phyloP scores from a whole-genome alignment of 768 basidiomycete species.

The Boletus rubroflammeus region DNA sequence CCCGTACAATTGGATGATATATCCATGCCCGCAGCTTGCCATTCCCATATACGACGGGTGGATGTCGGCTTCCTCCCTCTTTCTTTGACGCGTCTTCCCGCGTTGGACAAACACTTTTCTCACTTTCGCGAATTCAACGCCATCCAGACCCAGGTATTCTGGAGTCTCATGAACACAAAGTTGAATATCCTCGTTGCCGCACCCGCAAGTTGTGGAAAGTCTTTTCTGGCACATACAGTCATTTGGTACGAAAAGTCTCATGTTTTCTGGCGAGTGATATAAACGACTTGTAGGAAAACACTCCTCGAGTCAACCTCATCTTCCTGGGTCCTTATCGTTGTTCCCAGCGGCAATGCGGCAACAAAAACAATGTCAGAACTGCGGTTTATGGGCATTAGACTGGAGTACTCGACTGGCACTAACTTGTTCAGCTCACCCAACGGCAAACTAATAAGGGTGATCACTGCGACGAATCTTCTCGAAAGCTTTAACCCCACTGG shows the following conservation, averaged over 20 bases:
- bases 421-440: constrained; percentile 35
- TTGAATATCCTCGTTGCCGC: constrained; percentile 71
- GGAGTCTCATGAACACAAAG: constrained; percentile 69
- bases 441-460: constrained; percentile 50
- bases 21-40: constrained; percentile 66
- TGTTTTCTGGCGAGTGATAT: constrained; percentile 9
- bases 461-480: constrained; percentile 53
- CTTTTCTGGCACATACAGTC: constrained; percentile 62
- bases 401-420: constrained; percentile 32
- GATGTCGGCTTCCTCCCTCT: constrained; percentile 73
- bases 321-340: constrained; percentile 62
- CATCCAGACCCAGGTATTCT: constrained; percentile 87
- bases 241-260: constrained; percentile 57
- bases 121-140: constrained; percentile 65
- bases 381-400: constrained; percentile 38
- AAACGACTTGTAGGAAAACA: constrained; percentile 47
- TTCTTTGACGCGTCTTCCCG: constrained; percentile 44
- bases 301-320: constrained; percentile 38
- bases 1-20: constrained; percentile 60
- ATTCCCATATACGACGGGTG: constrained; percentile 58
- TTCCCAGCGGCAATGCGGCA: constrained; percentile 55
- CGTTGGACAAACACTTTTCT: constrained; percentile 43
- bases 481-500: constrained; percentile 36
- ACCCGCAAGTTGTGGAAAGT: constrained; percentile 81
- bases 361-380: constrained; percentile 55